Conservation (phyloP, 305 asterid genomes). For the Andrographis paniculata region DNA sequence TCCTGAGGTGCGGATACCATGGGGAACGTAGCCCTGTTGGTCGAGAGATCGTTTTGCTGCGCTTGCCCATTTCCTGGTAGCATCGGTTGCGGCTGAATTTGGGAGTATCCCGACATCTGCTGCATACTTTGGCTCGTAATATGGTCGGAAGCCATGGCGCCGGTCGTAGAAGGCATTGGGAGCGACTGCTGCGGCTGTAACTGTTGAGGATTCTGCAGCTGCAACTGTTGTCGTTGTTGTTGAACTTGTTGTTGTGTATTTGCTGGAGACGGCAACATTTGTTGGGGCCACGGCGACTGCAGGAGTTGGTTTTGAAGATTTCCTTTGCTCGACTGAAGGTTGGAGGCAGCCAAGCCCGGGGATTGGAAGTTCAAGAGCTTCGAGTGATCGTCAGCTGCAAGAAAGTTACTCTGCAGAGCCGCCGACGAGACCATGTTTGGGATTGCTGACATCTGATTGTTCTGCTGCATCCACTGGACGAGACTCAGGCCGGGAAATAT, state of each 20-base stretch:
- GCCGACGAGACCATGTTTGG: conserved; percentile 33
- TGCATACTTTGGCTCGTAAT: conserved; percentile 37
- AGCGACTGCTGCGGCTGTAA: conserved; percentile 28
- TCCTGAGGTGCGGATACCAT: conserved; percentile 46
- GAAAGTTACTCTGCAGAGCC: conserved; percentile 30
- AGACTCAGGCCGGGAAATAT: conserved; percentile 81
- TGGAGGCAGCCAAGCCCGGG: conserved; percentile 40
- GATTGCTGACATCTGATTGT: conserved; percentile 39
- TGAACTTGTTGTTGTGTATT: conserved; percentile 23
- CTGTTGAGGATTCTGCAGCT: conserved; percentile 22
- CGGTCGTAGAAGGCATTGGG: conserved; percentile 27
- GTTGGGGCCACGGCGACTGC: conserved; percentile 57
- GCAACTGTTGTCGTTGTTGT: conserved; percentile 24
- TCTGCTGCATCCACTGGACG: conserved; percentile 98
- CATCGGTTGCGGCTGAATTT: conserved; percentile 56
- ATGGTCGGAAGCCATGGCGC: conserved; percentile 30
- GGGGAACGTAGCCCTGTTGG: conserved; percentile 34
- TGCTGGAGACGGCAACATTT: conserved; percentile 28
- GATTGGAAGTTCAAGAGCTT: conserved; percentile 73
- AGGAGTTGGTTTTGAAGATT: conserved; percentile 42
- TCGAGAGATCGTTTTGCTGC: conserved; percentile 33
- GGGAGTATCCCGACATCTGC: conserved; percentile 39
- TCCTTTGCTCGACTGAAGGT: conserved; percentile 52
- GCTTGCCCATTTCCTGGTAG: conserved; percentile 28
- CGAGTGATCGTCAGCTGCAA: conserved; percentile 49